These are phyloP conservation scores for Aspergillus alliaceus DNA, from an alignment of 2,329 filamentous ascomycete genomes.

Conservation along the genomic window DNA sequence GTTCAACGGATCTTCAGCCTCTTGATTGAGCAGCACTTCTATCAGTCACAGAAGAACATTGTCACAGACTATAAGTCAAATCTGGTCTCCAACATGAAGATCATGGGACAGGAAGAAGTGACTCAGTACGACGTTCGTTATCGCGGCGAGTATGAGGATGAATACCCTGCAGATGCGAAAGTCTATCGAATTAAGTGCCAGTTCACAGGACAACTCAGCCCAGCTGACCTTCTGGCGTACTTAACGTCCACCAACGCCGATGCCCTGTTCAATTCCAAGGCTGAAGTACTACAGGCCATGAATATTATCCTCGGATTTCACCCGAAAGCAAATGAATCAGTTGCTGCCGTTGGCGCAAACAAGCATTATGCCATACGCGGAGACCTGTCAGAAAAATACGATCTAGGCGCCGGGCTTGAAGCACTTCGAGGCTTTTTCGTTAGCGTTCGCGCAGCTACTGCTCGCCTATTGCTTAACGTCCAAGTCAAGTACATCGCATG, in stretches of 20 bases:
- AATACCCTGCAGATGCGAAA: constrained; percentile 29
- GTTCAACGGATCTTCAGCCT: constrained; percentile 50
- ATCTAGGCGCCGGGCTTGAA: constrained; percentile 54
- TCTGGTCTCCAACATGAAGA: constrained; percentile 33
- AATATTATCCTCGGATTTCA: constrained; percentile 58
- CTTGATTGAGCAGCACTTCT: constrained; percentile 42
- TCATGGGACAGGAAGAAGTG: constrained; percentile 19
- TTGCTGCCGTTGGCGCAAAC: constrained; percentile 54
- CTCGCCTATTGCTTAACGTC: constrained; percentile 60
- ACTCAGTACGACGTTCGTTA: constrained; percentile 32
- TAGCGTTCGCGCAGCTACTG: constrained; percentile 60
- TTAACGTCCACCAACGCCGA: constrained; percentile 37
- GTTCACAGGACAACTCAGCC: constrained; percentile 33
- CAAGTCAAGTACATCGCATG: constrained; percentile 63
- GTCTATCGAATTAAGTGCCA: constrained; percentile 39
- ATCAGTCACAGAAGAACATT: constrained; percentile 26
- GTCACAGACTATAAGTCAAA: constrained; percentile 44
- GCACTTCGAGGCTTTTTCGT: constrained; percentile 63
- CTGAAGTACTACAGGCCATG: constrained; percentile 56
- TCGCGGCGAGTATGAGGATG: constrained; percentile 36
- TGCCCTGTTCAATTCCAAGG: constrained; percentile 44
- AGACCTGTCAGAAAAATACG: constrained; percentile 29
- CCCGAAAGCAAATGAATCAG: constrained; percentile 41
- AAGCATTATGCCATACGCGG: constrained; percentile 50
- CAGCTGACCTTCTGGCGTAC: constrained; percentile 47